These are phyloP conservation scores for Capsicum rhomboideum DNA, from an alignment of 257 asterid species.

Conservation along the genomic window DNA sequence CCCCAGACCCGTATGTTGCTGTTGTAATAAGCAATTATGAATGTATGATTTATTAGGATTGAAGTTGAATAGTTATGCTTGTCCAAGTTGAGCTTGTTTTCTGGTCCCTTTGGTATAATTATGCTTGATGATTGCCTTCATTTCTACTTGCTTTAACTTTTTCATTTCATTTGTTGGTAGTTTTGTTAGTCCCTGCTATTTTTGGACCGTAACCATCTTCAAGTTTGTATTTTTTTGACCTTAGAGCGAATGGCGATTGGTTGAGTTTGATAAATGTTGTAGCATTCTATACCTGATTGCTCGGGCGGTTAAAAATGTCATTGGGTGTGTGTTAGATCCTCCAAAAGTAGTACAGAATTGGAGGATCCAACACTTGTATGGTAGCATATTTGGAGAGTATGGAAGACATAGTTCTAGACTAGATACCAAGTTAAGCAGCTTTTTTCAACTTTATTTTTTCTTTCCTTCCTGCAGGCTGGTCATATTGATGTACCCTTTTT, in stretches of 20 bases:
- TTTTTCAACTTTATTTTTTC: not conserved
- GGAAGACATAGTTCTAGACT: too few relatives aligned
- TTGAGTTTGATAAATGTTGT: not conserved
- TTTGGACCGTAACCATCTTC: not conserved
- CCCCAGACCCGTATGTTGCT: not conserved
- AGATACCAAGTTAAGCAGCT: not conserved
- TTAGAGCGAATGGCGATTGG: not conserved
- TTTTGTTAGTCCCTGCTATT: not conserved
- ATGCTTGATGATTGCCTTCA: not conserved
- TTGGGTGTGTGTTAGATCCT: not conserved
- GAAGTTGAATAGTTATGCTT: not conserved
- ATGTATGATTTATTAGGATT: not conserved
- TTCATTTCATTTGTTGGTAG: not conserved
- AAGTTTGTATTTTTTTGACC: not conserved
- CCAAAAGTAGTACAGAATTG: not conserved
- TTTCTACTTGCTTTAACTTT: not conserved
- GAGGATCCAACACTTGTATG: not conserved
- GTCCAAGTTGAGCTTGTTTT: not conserved
- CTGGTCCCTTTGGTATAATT: not conserved
- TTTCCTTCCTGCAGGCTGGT: slow-evolving; percentile 21
- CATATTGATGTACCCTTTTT: slow-evolving; percentile 27
- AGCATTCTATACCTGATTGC: not conserved
- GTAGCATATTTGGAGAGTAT: too few relatives aligned
- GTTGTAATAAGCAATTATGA: not conserved
- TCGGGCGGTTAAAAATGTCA: not conserved